phyloP scores from a whole-genome alignment of 306 rosid genomes.

The Pyrus betulifolia region DNA sequence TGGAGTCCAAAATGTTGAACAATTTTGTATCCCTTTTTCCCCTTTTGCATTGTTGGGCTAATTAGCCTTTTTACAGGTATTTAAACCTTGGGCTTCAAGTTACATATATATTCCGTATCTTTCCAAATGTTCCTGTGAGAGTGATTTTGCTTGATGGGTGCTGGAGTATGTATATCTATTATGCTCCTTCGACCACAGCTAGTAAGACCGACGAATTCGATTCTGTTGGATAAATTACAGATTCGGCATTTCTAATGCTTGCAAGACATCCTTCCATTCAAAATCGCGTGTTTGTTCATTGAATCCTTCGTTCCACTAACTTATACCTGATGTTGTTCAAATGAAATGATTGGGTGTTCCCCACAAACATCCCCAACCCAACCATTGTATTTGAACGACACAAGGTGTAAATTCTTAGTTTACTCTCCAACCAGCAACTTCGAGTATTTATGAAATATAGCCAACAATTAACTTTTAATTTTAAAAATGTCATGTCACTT shows the following conservation, averaged over 20 bases:
- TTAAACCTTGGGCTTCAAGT: too few species aligned
- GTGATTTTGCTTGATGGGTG: not conserved
- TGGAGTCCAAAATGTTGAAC: too few species aligned
- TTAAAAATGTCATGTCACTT: too few species aligned
- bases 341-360: conserved; percentile 70
- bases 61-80: too few species aligned
- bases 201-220: not conserved
- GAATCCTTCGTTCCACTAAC: conserved; percentile 58
- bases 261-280: conserved; percentile 83
- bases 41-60: too few species aligned
- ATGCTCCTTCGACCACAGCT: not conserved
- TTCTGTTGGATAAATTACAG: conserved; percentile 21
- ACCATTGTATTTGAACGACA: conserved; percentile 23
- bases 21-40: too few species aligned
- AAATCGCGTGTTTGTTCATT: conserved; percentile 67
- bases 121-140: too few species aligned
- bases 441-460: too few species aligned
- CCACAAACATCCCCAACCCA: conserved; percentile 84
- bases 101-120: too few species aligned
- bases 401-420: not conserved
- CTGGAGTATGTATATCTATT: not conserved
- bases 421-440: too few species aligned
- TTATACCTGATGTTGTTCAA: conserved; percentile 64
- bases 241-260: conserved; percentile 61
- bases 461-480: too few species aligned